These are phyloP conservation scores for Flaveria bidentis DNA, from an alignment of 129 eudicot species.

Conservation along the genomic window DNA sequence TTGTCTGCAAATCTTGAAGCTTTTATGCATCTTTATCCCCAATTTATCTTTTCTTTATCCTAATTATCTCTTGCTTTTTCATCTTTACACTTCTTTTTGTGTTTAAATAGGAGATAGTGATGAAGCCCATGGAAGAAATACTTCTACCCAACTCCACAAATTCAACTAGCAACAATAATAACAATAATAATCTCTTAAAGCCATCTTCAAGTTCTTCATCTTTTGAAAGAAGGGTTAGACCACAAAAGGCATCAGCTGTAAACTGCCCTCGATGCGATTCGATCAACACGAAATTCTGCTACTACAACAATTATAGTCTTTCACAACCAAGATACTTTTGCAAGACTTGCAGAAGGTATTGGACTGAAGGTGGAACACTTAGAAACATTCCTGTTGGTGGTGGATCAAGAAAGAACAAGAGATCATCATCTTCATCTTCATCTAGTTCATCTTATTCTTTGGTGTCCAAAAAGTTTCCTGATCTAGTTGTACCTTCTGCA, in stretches of 20 bases:
- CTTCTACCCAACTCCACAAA: constrained; percentile 38
- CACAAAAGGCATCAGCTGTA: constrained; percentile 62
- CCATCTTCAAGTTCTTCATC: constrained; percentile 45
- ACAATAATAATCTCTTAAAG: constrained; percentile 27
- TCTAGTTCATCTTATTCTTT: constrained; percentile 5
- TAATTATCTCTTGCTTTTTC: constrained; percentile 23
- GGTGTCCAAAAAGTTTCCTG: constrained; percentile 42
- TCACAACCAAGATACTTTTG: constrained; percentile 92
- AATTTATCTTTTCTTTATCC: constrained; percentile 26
- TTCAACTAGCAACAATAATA: constrained; percentile 3
- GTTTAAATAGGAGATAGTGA: constrained; percentile 48
- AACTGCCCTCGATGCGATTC: constrained; percentile 92
- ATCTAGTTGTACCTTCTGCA: constrained; percentile 35
- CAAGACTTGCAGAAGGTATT: constrained; percentile 85
- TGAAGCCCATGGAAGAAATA: constrained; percentile 75
- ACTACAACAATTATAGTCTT: constrained; percentile 90
- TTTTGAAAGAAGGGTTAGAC: constrained; percentile 59
- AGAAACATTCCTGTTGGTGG: constrained; percentile 93
- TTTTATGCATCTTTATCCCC: constrained; percentile 35
- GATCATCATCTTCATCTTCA: constrained; percentile 54
- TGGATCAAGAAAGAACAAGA: constrained; percentile 83
- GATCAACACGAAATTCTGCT: constrained; percentile 82
- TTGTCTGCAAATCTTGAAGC: constrained; percentile 42
- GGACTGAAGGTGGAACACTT: constrained; percentile 94
- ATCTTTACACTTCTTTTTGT: constrained; percentile 21